Evolutionary conservation across 2,329 filamentous ascomycete species (phyloP).

Genomic region (Zymoseptoria tritici): DNA sequence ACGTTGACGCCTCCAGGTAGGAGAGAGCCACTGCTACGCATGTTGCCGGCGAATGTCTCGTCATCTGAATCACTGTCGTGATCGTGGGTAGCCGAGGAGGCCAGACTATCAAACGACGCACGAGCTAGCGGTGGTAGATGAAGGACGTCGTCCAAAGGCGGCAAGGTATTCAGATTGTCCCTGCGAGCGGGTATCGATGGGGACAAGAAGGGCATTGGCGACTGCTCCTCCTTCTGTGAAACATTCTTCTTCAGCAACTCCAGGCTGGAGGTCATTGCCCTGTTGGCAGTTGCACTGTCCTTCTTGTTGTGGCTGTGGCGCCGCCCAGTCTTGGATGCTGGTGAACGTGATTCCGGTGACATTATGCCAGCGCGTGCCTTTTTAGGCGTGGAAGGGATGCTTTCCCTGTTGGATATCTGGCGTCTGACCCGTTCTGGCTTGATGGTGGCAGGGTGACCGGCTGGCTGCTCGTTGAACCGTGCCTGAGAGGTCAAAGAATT

Average conservation of each 20-base stretch:
- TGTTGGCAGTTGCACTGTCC: slow-evolving; percentile 6
- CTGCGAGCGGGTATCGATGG: slow-evolving; percentile 23
- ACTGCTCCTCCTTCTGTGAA: slow-evolving; percentile 13
- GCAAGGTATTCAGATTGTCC: slow-evolving; percentile 26
- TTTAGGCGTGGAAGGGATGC: not conserved
- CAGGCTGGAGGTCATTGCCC: slow-evolving; percentile 23
- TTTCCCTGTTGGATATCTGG: no score
- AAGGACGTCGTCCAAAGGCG: slow-evolving; percentile 48
- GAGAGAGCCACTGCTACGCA: slow-evolving; percentile 43
- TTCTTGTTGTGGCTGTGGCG: not conserved
- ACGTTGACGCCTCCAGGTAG: slow-evolving; percentile 57
- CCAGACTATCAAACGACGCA: slow-evolving; percentile 45
- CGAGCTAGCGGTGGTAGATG: slow-evolving; percentile 47
- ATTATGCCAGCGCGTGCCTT: not conserved
- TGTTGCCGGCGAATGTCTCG: slow-evolving; percentile 54
- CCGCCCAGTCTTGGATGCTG: not conserved
- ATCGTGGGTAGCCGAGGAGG: slow-evolving; percentile 26
- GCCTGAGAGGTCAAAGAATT: not conserved
- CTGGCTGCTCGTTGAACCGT: not conserved
- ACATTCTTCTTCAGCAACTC: slow-evolving; percentile 18
- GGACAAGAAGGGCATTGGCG: slow-evolving; percentile 27
- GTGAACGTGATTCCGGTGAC: not conserved
- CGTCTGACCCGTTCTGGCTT: not conserved
- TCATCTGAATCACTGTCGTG: slow-evolving; percentile 42
- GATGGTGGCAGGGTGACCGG: not conserved